A percentile compares a stretch with the other conserved stretches of the same genome.
phyloP scores from a whole-genome alignment of 768 basidiomycete species.

The Cubamyces sp. region DNA sequence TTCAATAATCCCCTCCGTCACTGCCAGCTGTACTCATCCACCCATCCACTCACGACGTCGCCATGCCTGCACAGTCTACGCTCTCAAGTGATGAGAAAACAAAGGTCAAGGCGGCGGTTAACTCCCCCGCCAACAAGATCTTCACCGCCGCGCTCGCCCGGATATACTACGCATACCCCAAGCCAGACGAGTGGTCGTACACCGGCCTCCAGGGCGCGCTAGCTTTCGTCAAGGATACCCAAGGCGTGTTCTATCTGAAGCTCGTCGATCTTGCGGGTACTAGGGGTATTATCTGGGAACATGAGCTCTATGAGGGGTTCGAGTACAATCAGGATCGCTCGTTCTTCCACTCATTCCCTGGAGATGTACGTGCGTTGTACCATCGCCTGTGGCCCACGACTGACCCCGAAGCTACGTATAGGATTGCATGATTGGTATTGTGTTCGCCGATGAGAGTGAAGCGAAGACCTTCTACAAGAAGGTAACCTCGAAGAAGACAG shows the following conservation, averaged over 20 bases:
- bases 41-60: neutral
- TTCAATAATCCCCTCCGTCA: neutral
- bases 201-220: slow-evolving; percentile 87
- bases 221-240: slow-evolving; percentile 66
- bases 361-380: slow-evolving; percentile 73
- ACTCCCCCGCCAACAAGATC: slow-evolving; percentile 69
- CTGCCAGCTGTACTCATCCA: neutral
- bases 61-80: slow-evolving; percentile 76
- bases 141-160: slow-evolving; percentile 79
- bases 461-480: slow-evolving; percentile 88
- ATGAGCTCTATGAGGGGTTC: slow-evolving; percentile 84
- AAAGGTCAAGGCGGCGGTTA: slow-evolving; percentile 68
- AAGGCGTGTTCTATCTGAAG: slow-evolving; percentile 64
- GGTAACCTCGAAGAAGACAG: slow-evolving; percentile 65
- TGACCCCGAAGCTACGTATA: slow-evolving; percentile 36
- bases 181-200: slow-evolving; percentile 81
- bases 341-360: slow-evolving; percentile 91
- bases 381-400: neutral
- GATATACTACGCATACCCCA: slow-evolving; percentile 88
- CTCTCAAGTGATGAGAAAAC: slow-evolving; percentile 77
- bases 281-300: slow-evolving; percentile 89
- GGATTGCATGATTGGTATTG: slow-evolving; percentile 91
- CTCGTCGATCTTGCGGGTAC: slow-evolving; percentile 87
- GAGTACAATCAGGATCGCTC: slow-evolving; percentile 82
- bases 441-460: slow-evolving; percentile 86